Conservation (phyloP, 257 asterid species). For the Capsicum rhomboideum region DNA sequence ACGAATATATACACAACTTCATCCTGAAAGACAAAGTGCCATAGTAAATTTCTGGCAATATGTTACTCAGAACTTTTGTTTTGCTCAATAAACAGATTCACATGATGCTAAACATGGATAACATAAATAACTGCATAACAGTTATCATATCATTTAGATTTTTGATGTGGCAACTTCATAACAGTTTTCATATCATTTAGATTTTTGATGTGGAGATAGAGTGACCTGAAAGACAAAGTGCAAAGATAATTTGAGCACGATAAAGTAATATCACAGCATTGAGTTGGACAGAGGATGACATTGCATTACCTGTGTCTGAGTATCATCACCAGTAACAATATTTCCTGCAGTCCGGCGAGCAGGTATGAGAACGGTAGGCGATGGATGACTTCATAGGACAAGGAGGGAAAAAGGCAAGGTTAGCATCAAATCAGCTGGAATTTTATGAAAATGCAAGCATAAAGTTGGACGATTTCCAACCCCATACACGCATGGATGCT, state of each 20-base stretch:
- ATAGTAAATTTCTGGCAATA: background rate
- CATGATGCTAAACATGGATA: background rate
- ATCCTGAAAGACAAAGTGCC: background rate
- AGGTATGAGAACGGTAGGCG: constrained; percentile 44
- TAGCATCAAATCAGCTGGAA: background rate
- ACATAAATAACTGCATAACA: background rate
- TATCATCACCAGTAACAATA: constrained; percentile 52
- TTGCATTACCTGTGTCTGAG: constrained; percentile 43
- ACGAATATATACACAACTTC: background rate
- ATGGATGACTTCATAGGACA: constrained; percentile 33
- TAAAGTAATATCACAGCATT: background rate
- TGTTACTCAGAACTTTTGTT: background rate
- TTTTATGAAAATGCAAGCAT: background rate
- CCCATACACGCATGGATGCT: background rate
- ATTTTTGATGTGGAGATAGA: background rate
- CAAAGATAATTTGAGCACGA: background rate
- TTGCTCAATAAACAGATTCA: background rate
- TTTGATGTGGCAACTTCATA: no score
- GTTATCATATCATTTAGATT: background rate
- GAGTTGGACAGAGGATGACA: background rate
- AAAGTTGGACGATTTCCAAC: background rate
- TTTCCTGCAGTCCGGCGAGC: constrained; percentile 51
- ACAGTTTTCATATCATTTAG: no score
- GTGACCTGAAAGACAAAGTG: background rate
- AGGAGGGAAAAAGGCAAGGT: constrained; percentile 14